Base-by-base conservation (phyloP, 2,329 filamentous ascomycete genomes). In the Truncatella angustata region DNA sequence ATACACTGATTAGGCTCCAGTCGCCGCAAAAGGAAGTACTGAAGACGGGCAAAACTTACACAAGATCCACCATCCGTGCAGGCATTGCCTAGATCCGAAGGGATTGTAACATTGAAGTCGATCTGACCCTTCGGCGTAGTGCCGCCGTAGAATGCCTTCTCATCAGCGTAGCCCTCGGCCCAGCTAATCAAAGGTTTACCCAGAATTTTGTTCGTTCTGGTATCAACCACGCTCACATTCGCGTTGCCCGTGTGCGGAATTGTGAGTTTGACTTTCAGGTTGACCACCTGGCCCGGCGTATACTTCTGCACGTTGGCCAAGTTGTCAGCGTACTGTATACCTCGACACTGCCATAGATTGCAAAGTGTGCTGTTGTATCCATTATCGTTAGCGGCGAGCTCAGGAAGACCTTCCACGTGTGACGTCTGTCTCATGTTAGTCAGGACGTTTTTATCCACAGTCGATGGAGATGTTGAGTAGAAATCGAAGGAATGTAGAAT, bases 161-260 rank as follows among this genome's bases (percentile, higher is more conserved):
- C 63, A 35, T 63, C 63, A 32, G 64, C 64, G 39, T 66, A 66
- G 4, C 64, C 63, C 11, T 54, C 49, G 14, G 57, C 58, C 62
- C 63, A 65, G 51, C 1, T 37, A 23, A 64, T 51, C 39, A 73
- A 60, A 4, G 68, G 66, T 3, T 52, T 30, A 18, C 70, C 66
- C 44, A 74, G 60, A 56, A 73, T 62, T n/a, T 62, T 53, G 59
- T 74, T 74, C 54, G 64, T 68, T 42, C 66, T 61, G 14, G 73
- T 75, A 52, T 77, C 73, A 53, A 78, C 74, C 49, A 78, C 66
- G 37, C 70, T 74, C 50, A 78, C 75, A 56, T 79, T 79, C 57
- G 75, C 74, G 49, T 68, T 64, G 54, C 76, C 76, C 47, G 63
- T 68, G 64, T 79, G 76, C 4, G 75, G 73, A 53, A 75, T 74